Percentiles rank a stretch among this genome's conserved stretches.
Evolutionary conservation across 1,139 yeast species (phyloP).

Genomic region (Kodamaea anthophila): DNA sequence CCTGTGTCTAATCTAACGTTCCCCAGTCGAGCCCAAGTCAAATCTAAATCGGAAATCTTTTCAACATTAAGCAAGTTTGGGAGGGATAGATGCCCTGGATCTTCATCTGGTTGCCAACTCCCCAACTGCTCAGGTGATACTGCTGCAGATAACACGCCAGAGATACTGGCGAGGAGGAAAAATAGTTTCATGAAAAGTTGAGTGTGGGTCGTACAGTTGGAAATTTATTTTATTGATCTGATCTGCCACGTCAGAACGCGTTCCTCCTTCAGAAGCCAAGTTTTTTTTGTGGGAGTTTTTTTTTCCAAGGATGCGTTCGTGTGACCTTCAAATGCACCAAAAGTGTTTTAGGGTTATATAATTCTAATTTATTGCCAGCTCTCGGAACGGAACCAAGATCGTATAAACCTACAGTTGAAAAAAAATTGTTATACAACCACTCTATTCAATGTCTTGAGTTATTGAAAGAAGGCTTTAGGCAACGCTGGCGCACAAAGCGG

Average conservation of each 20-base stretch:
- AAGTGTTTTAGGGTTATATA: too few species aligned
- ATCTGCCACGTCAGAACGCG: constrained; percentile 7
- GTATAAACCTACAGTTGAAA: too few species aligned
- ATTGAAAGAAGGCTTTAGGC: too few species aligned
- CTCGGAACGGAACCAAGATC: too few species aligned
- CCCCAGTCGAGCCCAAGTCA: constrained; percentile 26
- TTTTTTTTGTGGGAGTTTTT: too few species aligned
- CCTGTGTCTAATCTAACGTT: constrained; percentile 32
- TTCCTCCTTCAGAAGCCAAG: background rate
- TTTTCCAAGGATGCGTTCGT: too few species aligned
- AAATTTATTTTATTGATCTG: constrained; percentile 2
- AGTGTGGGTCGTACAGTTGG: background rate
- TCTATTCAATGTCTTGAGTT: too few species aligned
- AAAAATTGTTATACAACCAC: too few species aligned
- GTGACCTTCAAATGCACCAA: too few species aligned
- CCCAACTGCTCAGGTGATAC: constrained; percentile 4
- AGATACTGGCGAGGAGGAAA: constrained; percentile 1
- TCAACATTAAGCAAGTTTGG: constrained; percentile 27
- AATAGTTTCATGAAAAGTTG: constrained; percentile 1
- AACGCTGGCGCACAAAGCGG: constrained; percentile 77
- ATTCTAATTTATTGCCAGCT: too few species aligned
- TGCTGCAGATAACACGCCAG: constrained; percentile 1
- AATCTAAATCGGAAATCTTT: constrained; percentile 17
- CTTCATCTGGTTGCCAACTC: constrained; percentile 7
- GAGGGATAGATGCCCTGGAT: constrained; percentile 24